Base-by-base conservation (phyloP, 345 rosid genomes). In the Erucastrum elatum region DNA sequence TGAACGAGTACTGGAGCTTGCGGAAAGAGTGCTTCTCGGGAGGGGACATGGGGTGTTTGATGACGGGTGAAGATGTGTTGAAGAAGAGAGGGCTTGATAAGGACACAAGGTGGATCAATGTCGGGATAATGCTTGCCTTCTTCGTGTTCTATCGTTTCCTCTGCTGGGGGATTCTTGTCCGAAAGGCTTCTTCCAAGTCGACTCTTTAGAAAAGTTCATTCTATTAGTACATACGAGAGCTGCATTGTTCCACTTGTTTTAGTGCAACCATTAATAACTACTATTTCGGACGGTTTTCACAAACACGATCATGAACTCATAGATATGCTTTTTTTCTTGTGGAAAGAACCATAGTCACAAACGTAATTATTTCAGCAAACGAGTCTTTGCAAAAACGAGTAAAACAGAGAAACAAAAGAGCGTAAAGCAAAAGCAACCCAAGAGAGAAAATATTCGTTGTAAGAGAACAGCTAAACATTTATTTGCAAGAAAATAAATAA, bases 91-190 rank as follows among this genome's bases (percentile, higher is more conserved):
- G 97, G 26, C 86, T 92, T 46, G 92, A 89, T 9, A 68, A 70
- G 79, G 97, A 94, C 58, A 82, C 53, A 0, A 87, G 96, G 79
- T 89, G 91, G 97, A 83, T 85, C 68, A 92, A 92, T 35, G 97
- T 90, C 6, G 98, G 92, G 25, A 87, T 94, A 59, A 94, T 94
- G 93, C 77, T 92, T n/a, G 96, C 85, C 8, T 94, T 94, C 82
- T 94, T 94, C 55, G 83, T 92, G 11, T 81, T 90, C 35, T 92
- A 94, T 76, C 90, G 98, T 0, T 26, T 92, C 56, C 94, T 94
- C 53, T 87, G 96, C 77, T 94, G 97, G 98, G 70, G 84, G 61
- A 83, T 94, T 81, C 91, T 94, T 7, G 78, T 83, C 53, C 75
- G 88, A 44, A 89, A 90, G 79, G 92, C 93, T 81, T 85, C 90